Evolutionary conservation across 169 alveolate genomes (phyloP).

Genomic region (Haemoproteus tartakovskyi): DNA sequence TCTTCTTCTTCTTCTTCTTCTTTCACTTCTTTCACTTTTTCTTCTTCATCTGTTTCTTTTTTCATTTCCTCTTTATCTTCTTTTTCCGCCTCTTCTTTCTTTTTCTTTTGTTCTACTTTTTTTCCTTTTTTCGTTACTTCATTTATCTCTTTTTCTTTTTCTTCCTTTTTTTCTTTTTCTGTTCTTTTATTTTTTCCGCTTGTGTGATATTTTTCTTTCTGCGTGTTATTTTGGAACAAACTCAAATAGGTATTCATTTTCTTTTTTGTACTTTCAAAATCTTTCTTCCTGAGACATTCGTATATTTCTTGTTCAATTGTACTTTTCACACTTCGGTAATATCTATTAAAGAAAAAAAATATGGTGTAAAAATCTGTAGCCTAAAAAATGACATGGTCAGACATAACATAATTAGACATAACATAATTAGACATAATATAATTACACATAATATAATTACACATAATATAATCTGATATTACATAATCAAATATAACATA

Average conservation of each 20-base stretch:
- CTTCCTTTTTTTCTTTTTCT: not conserved
- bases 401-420: too few species aligned
- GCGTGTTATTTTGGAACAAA: constrained; percentile 2
- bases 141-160: not conserved
- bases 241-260: constrained; percentile 27
- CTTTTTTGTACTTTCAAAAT: constrained; percentile 3
- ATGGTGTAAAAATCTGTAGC: too few species aligned
- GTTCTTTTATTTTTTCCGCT: not conserved
- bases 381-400: too few species aligned
- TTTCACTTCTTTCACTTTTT: not conserved
- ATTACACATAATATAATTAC: too few species aligned
- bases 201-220: not conserved
- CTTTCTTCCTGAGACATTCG: constrained; percentile 15
- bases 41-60: not conserved
- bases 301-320: constrained; percentile 25
- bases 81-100: not conserved
- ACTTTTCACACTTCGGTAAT: constrained; percentile 12
- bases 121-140: not conserved
- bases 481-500: too few species aligned
- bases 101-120: not conserved
- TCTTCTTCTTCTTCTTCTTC: too few species aligned
- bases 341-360: not conserved
- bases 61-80: not conserved
- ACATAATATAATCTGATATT: too few species aligned
- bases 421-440: too few species aligned